Percentiles rank a stretch among this genome's conserved stretches.
phyloP scores from a whole-genome alignment of 768 basidiomycete species.

The Phlebiopsis flavidoalba region DNA sequence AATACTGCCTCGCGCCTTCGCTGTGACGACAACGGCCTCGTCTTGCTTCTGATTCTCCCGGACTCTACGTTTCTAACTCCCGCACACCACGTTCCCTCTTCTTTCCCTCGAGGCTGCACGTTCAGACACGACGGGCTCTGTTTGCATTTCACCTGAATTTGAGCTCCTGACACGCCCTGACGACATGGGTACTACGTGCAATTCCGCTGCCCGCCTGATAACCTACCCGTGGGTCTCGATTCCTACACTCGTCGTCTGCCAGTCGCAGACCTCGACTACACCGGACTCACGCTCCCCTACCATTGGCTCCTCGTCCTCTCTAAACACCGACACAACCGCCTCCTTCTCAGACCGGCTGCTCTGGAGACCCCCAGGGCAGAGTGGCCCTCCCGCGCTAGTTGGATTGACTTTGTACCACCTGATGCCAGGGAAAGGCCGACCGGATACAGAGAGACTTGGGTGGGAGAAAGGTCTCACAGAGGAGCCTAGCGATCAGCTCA shows the following conservation, averaged over 20 bases:
- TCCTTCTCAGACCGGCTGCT: constrained; percentile 13
- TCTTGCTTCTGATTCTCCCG: constrained; percentile 3
- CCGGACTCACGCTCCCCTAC: constrained; percentile 57
- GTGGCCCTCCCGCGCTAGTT: constrained; percentile 12
- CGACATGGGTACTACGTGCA: constrained; percentile 6
- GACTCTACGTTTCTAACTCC: neutral
- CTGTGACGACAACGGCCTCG: constrained; percentile 2
- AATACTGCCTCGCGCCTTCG: neutral
- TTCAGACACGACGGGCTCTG: neutral
- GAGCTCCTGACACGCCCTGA: neutral
- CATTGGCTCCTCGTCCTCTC: constrained; percentile 20
- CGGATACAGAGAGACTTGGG: constrained; percentile 12
- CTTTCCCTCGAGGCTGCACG: neutral
- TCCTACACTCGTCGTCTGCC: constrained; percentile 48
- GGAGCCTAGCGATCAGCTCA: constrained; percentile 15
- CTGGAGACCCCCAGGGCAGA: constrained; percentile 11
- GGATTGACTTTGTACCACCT: constrained; percentile 10
- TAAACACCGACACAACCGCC: constrained; percentile 5
- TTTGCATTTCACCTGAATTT: neutral
- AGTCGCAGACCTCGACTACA: constrained; percentile 56
- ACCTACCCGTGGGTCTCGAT: constrained; percentile 16
- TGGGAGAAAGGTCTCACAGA: constrained; percentile 19
- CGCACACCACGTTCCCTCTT: constrained; percentile 4
- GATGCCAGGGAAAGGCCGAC: neutral
- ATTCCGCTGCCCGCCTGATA: neutral